Conservation (phyloP, 805 yeast genomes). For the Schizosaccharomyces japonicus region DNA sequence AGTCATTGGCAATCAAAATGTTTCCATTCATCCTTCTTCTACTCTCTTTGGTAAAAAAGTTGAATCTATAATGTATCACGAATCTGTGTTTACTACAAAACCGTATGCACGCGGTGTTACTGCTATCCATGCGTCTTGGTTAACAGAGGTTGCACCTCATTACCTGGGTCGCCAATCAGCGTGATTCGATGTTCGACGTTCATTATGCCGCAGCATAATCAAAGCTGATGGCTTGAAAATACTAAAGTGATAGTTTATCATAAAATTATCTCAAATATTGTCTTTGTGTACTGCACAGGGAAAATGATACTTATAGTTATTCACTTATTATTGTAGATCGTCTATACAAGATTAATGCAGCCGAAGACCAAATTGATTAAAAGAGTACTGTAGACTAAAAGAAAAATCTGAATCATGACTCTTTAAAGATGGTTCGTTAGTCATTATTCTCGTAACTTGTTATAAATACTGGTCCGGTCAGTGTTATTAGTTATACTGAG, state of each 20-base stretch:
- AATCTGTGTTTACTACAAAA: conserved; percentile 75
- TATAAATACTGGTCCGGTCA: too few species aligned
- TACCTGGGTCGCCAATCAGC: background rate
- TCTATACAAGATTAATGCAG: too few species aligned
- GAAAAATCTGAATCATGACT: too few species aligned
- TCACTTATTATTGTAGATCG: too few species aligned
- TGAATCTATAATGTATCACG: conserved; percentile 83
- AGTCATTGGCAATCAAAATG: conserved; percentile 45
- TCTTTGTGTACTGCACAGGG: background rate
- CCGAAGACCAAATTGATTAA: too few species aligned
- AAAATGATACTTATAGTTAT: too few species aligned
- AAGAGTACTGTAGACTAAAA: too few species aligned
- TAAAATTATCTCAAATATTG: background rate
- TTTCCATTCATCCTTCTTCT: conserved; percentile 11
- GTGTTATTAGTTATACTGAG: too few species aligned
- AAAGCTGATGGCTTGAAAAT: background rate
- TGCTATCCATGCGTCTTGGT: conserved; percentile 58
- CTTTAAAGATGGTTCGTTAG: too few species aligned
- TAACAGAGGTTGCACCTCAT: conserved; percentile 40
- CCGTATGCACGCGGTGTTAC: conserved; percentile 85
- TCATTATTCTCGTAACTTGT: too few species aligned
- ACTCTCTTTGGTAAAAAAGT: conserved; percentile 48
- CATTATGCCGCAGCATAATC: background rate
- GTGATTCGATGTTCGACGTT: background rate
- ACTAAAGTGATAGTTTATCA: background rate